Evolutionary conservation across 2,329 filamentous ascomycete genomes (phyloP), one percentile per base, ranked within the genome.

Genomic region (Sporothrix mexicana): DNA sequence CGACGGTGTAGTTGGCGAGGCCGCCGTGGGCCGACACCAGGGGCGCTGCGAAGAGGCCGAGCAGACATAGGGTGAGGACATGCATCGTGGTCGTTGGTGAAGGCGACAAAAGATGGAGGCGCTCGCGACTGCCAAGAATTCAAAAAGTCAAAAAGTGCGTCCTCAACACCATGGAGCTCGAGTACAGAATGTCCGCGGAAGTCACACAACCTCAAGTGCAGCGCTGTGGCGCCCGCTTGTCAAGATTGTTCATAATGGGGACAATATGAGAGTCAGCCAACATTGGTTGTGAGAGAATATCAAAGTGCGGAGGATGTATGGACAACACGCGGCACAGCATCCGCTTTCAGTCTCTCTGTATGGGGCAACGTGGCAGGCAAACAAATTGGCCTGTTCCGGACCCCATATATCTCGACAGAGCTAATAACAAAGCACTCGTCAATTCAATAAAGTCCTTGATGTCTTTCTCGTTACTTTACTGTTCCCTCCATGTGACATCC

Each of bases 1-100:
- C 82, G 0, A 83, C 82, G 2, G 81, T 83, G 74, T 83, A 83
- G 74, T 83, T 83, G 47, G 79, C 77, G 9, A 83, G 77, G 6
- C 81, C 82, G 7, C 81, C 82, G 74, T 83, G 82, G 20, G 78
- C 77, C 71, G 69, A 72, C 13, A 70, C 69, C 66, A 74, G 17
- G 3, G 77, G 68, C 3, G 71, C 36, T 20, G 76, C 77, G 75
- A 78, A 76, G 75, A 67, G 23, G 55, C 55, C 55, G 55, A 57
- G 55, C 9, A 57, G 55, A 13, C 55, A 17, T 30, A 62, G 36
- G 1, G 17, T 30, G 55, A 30, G 30, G 10, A 2, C 20, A 36
- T 62, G 20, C 59, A 62, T 30, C 30, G 2, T 10, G 57, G 36
- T 12, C n/a, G 13, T 6, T 8, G 36, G 25, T 15, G 15, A 17